Base-by-base conservation (phyloP, 2,329 filamentous ascomycete genomes). In the Colletotrichum musae region DNA sequence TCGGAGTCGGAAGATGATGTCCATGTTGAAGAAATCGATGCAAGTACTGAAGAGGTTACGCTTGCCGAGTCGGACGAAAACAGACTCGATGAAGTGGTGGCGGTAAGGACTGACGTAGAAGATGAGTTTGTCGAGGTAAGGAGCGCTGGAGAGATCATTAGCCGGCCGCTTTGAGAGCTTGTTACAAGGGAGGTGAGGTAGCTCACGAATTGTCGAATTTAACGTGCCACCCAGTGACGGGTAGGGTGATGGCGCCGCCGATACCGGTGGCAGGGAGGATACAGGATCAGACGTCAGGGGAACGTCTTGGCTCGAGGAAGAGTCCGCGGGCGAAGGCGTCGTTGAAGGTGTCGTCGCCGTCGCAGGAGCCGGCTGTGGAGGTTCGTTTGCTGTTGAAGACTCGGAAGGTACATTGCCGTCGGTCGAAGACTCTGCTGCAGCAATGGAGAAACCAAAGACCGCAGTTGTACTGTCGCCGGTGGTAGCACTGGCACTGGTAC, bases 221-320 rank as follows among this genome's bases (percentile, higher is more conserved):
- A 68, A 72, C 28, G 58, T 36, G 6, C 70, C 72, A 39, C 67
- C 68, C 48, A 72, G 70, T n/a, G 58, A 64, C n/a, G 58, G 56
- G 50, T 66, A 63, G 9, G 56, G 58, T 48, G 71, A 71, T 21
- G 68, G 61, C 21, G 58, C 64, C n/a, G 65, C 62, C 24, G 58
- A 62, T 2, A 58, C 56, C 13, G 60, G 61, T 10, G 70, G 39
- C 15, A 36, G 36, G n/a, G 63, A 58, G 68, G 74, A 72, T 16
- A 70, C 78, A 75, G 73, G 78, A 76, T 74, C 63, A 73, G 79
- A 77, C 72, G 78, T 79, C 76, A 78, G 64, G 54, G 67, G 56
- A 32, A 54, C 36, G 18, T 50, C 68, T 52, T 70, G 68, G 63
- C 68, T 68, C n/a, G 58, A 21, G 58, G 60, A 68, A 52, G 53